These are phyloP conservation scores for Vaccinium macrocarpon DNA, from an alignment of 148 eudicot genomes.

Conservation along the genomic window DNA sequence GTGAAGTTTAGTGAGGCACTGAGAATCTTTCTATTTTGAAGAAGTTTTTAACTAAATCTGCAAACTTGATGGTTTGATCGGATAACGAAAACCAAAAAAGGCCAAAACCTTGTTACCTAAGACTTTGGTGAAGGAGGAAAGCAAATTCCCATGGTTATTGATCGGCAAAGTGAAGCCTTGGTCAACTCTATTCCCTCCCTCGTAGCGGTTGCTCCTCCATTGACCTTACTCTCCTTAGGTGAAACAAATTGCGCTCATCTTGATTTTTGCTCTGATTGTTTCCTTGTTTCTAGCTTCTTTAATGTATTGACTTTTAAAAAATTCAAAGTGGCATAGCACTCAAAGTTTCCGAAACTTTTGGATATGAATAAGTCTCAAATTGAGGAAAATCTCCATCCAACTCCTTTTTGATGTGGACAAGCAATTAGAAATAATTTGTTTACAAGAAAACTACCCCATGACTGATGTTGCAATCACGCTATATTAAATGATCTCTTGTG, in stretches of 20 bases:
- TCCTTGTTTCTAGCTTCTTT: too few relatives aligned
- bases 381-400: too few relatives aligned
- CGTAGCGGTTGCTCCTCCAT: not conserved
- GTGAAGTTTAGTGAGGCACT: not conserved
- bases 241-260: not conserved
- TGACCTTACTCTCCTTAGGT: not conserved
- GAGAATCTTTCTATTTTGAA: not conserved
- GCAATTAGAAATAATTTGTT: too few relatives aligned
- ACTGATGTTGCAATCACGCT: too few relatives aligned
- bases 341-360: too few relatives aligned
- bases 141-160: not conserved
- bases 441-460: too few relatives aligned
- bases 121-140: not conserved
- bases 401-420: too few relatives aligned
- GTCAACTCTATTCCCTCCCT: not conserved
- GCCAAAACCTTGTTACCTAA: not conserved
- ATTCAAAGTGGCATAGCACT: too few relatives aligned
- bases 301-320: too few relatives aligned
- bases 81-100: not conserved
- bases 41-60: not conserved
- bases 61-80: not conserved
- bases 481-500: not conserved
- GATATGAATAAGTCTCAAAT: too few relatives aligned
- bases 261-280: too few relatives aligned
- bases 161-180: not conserved